Base-by-base conservation (phyloP, 345 rosid species). In the Anastatica hierochuntica region DNA sequence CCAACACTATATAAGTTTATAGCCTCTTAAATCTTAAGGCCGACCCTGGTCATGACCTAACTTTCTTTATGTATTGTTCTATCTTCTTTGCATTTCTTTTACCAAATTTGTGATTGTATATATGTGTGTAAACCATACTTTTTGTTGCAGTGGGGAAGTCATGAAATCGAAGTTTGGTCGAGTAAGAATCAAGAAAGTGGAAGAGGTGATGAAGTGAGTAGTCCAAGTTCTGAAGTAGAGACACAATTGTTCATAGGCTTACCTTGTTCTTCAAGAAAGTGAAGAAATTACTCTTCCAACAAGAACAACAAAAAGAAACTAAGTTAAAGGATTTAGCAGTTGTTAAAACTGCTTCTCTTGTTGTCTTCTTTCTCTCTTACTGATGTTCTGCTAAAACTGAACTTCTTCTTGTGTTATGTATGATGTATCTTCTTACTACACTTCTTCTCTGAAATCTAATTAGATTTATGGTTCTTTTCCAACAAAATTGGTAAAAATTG, bases 221-320 rank as follows among this genome's bases (percentile, higher is more conserved):
- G 67, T 53, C 77, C 86, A 15, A 63, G 64, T 55, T 85, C 88
- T 14, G 94, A 79, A 10, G 94, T 89, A 70, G 97, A 83, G 71
- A 89, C 97, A 0, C 90, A 81, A 39, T 39, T 89, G 71, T 81
- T 85, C 79, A 89, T 85, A 9, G 97, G 97, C 19, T 82, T 48
- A 16, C 95, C 95, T 60, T 60, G 57, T 54, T 67, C 62, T 60
- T 33, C 72, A 46, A n/a, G 79, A 73, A 67, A 73, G 75, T 53
- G 73, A 79, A 21, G 30, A 45, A 14, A 36, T n/a, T n/a, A n/a
- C n/a, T n/a, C n/a, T n/a, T n/a, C n/a, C 42, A 14, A 29, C 1
- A 58, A 43, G 52, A 40, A 19, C 12, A 30, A 53, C 37, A 52
- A 39, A 50, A 38, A 20, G 51, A 38, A 58, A 49, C 36, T 21